phyloP scores from a whole-genome alignment of 306 rosid genomes.

The Abrus pulchellus region DNA sequence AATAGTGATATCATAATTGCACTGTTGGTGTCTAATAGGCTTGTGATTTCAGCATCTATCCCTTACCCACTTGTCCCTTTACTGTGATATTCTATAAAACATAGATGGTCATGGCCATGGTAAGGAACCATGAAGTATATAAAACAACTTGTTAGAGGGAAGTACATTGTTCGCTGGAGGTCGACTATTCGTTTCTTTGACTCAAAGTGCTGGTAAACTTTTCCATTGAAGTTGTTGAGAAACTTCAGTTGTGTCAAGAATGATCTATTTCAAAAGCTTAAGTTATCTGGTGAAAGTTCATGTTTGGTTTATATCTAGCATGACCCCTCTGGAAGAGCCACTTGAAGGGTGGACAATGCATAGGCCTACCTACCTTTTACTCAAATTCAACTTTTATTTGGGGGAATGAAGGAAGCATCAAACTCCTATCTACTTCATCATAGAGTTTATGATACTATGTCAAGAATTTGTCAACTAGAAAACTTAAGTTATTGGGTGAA shows the following conservation, averaged over 20 bases:
- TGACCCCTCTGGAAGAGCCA: not conserved
- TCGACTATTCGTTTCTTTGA: not conserved
- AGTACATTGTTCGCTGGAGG: not conserved
- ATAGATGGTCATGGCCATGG: not conserved
- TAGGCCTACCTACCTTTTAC: not conserved
- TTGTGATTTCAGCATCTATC: conserved; percentile 8
- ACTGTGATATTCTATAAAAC: not conserved
- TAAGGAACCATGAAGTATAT: not conserved
- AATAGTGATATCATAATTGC: conserved; percentile 2
- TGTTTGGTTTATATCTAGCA: not conserved
- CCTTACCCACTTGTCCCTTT: not conserved
- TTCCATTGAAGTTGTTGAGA: not conserved
- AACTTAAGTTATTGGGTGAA: conserved; percentile 1
- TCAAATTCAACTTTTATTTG: not conserved
- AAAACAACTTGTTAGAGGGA: not conserved
- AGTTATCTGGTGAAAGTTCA: not conserved
- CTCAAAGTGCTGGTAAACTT: not conserved
- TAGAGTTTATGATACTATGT: not conserved
- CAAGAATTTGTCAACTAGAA: not conserved
- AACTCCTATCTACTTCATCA: conserved; percentile 10
- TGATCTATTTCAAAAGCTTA: not conserved
- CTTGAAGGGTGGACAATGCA: not conserved
- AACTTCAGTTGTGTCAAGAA: not conserved
- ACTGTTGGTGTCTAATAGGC: not conserved
- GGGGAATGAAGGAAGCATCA: not conserved